Evolutionary conservation across 176 grass and related monocot genomes (phyloP).

Genomic region (Oryza rufipogon): DNA sequence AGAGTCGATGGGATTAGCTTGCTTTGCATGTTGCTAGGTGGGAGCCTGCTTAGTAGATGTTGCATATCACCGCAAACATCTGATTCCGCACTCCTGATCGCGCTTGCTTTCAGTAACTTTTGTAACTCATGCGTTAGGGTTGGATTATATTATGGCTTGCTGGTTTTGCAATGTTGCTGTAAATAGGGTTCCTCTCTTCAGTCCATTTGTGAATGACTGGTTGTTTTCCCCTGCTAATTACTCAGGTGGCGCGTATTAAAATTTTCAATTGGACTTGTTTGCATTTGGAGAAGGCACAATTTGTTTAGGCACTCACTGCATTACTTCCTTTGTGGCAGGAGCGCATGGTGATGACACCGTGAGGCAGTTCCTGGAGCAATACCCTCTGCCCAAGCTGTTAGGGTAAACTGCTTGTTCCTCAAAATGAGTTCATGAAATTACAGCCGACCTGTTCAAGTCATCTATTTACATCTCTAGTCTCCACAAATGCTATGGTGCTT

Average conservation of each 20-base stretch:
- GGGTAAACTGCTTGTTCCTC: conserved; percentile 43
- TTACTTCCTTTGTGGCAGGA: conserved; percentile 48
- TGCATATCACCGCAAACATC: background rate
- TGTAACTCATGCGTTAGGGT: background rate
- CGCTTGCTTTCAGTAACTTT: background rate
- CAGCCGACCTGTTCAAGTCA: background rate
- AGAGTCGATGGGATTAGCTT: background rate
- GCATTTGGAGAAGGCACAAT: background rate
- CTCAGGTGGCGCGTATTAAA: background rate
- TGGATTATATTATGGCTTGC: background rate
- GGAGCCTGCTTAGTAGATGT: background rate
- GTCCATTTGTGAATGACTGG: background rate
- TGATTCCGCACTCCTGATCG: background rate
- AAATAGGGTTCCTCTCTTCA: background rate
- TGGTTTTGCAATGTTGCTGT: background rate
- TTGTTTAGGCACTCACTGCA: background rate
- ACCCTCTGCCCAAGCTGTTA: conserved; percentile 67
- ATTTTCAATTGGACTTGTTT: background rate
- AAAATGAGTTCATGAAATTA: background rate
- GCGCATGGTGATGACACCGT: conserved; percentile 65
- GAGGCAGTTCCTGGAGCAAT: conserved; percentile 77
- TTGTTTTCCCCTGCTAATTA: background rate
- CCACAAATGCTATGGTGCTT: background rate
- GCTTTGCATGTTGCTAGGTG: background rate
- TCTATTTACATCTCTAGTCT: background rate